Evolutionary conservation across 2,329 filamentous ascomycete species (phyloP).

Genomic region (Xylariomycetidae sp.): DNA sequence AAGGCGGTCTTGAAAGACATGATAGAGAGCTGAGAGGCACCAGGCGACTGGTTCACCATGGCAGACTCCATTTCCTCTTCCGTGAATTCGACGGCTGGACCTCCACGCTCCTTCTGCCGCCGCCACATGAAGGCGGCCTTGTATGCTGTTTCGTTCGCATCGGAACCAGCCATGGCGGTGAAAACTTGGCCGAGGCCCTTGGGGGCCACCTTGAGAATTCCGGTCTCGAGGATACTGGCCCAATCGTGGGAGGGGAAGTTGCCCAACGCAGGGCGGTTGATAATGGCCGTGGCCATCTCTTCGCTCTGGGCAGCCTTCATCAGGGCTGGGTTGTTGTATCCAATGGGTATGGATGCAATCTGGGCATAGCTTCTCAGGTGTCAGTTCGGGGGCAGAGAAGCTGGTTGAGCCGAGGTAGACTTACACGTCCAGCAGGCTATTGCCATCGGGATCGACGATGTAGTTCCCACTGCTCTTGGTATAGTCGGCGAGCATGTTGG

Average conservation of each 20-base stretch:
- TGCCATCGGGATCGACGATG: slow-evolving; percentile 65
- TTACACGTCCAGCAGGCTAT: slow-evolving; percentile 66
- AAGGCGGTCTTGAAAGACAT: slow-evolving; percentile 84
- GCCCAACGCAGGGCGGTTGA: slow-evolving; percentile 84
- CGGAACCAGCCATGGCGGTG: slow-evolving; percentile 81
- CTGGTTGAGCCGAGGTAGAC: slow-evolving; percentile 18
- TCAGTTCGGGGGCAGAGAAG: slow-evolving; percentile 7
- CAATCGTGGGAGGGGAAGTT: slow-evolving; percentile 88
- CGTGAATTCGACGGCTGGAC: slow-evolving; percentile 71
- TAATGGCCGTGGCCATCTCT: slow-evolving; percentile 73
- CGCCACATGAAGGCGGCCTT: slow-evolving; percentile 95
- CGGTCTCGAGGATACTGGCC: slow-evolving; percentile 71
- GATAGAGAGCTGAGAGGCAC: slow-evolving; percentile 74
- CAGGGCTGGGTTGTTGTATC: slow-evolving; percentile 84
- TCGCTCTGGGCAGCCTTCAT: slow-evolving; percentile 63
- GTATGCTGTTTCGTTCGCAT: slow-evolving; percentile 91
- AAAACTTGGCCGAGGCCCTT: slow-evolving; percentile 84
- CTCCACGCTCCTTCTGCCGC: slow-evolving; percentile 74
- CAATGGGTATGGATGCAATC: slow-evolving; percentile 86
- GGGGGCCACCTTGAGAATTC: slow-evolving; percentile 76
- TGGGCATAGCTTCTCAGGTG: slow-evolving; percentile 62
- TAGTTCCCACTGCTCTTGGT: slow-evolving; percentile 75
- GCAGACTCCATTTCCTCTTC: slow-evolving; percentile 64
- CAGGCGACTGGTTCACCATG: slow-evolving; percentile 77
- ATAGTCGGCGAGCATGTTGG: slow-evolving; percentile 80